phyloP scores from a whole-genome alignment of 192 early-diverging fungal species.

The Rhizophagus sp. region DNA sequence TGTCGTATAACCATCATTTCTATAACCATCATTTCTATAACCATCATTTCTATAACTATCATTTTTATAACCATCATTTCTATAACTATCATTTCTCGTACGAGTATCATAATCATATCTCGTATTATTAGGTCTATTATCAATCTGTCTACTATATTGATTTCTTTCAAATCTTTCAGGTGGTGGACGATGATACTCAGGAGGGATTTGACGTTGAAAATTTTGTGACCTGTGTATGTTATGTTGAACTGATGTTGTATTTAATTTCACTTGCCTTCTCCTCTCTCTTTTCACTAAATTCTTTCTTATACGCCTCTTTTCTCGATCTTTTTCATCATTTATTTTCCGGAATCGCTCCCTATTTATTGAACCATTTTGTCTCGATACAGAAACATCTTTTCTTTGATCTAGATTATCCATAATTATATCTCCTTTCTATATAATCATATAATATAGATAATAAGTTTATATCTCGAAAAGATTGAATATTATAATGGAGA shows the following conservation, averaged over 20 bases:
- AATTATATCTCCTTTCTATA: not conserved
- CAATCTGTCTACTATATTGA: no score
- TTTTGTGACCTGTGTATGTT: not conserved
- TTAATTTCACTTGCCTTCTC: not conserved
- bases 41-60: no score
- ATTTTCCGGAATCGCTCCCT: no score
- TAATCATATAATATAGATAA: no score
- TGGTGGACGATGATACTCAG: not conserved
- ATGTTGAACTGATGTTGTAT: not conserved
- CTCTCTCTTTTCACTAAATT: not conserved
- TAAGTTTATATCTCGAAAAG: no score
- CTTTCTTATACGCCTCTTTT: not conserved
- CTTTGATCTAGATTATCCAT: not conserved
- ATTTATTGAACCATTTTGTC: no score
- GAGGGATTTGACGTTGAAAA: not conserved
- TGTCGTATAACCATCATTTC: not conserved
- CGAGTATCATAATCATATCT: not conserved
- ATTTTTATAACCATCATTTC: not conserved
- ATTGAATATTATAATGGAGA: no score
- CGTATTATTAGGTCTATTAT: not conserved
- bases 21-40: not conserved
- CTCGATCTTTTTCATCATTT: not conserved
- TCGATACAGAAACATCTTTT: not conserved
- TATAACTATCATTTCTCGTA: not conserved
- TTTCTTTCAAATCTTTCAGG: not conserved